Conservation (phyloP, 2,329 filamentous ascomycete species). For the Monilinia laxa region DNA sequence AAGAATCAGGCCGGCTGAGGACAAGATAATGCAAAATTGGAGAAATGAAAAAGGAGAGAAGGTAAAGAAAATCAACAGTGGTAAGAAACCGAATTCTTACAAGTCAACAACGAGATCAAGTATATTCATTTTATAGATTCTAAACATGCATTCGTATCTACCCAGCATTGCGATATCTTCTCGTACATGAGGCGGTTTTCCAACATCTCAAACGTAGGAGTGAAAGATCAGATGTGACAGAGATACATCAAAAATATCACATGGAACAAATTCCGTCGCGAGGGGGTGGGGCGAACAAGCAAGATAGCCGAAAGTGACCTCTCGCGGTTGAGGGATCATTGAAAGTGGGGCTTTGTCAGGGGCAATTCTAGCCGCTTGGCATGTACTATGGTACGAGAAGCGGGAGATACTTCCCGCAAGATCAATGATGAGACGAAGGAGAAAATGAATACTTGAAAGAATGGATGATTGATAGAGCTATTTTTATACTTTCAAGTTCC, state of each 20-base stretch:
- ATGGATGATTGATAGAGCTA: slow-evolving; percentile 7
- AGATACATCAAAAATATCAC: not conserved
- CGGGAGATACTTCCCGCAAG: not conserved
- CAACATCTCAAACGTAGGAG: slow-evolving; percentile 12
- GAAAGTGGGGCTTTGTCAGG: slow-evolving; percentile 12
- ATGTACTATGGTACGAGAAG: slow-evolving; percentile 4
- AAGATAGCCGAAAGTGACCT: slow-evolving; percentile 14
- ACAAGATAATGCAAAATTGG: not conserved
- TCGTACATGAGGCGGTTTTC: slow-evolving; percentile 10
- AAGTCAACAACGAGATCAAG: not conserved
- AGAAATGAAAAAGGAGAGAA: not conserved
- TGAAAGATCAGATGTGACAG: slow-evolving; percentile 3
- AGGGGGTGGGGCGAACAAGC: not conserved
- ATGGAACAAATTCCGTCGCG: slow-evolving; percentile 14
- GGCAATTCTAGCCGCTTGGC: slow-evolving; percentile 12
- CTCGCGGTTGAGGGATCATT: not conserved
- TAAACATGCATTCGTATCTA: not conserved
- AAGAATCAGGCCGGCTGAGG: slow-evolving; percentile 9
- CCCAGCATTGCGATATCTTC: not conserved
- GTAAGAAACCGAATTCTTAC: not conserved
- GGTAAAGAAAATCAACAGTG: not conserved
- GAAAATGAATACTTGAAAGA: not conserved
- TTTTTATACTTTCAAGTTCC: not conserved
- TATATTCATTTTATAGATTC: slow-evolving; percentile 5
- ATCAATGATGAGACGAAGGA: slow-evolving; percentile 12